Conservation (phyloP, 208 protist genomes). For the Trypanosoma conorhini region DNA sequence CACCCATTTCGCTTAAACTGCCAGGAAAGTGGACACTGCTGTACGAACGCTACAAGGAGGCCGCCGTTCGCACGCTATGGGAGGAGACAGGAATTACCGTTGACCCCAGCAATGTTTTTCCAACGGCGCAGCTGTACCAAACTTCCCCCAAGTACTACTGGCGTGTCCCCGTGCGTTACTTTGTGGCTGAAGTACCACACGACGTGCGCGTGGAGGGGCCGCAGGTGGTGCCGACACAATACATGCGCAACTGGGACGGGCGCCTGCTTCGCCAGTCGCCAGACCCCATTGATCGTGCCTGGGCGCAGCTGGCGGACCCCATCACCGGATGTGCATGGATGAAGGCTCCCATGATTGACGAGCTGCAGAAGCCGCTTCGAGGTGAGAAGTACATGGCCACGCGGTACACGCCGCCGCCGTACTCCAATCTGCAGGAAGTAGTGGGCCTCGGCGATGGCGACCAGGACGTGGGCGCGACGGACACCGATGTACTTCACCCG, state of each 20-base stretch:
- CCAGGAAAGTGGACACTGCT: constrained; percentile 91
- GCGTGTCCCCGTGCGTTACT: constrained; percentile 90
- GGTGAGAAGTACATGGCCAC: constrained; percentile 83
- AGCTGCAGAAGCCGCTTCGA: constrained; percentile 82
- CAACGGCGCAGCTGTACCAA: constrained; percentile 63
- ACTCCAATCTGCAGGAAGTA: constrained; percentile 59
- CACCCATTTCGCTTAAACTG: constrained; percentile 88
- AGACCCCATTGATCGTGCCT: constrained; percentile 88
- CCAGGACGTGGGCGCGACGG: neutral
- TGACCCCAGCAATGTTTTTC: constrained; percentile 57
- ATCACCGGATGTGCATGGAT: constrained; percentile 90
- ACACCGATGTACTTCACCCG: neutral
- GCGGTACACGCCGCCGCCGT: constrained; percentile 87
- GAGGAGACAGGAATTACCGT: constrained; percentile 92
- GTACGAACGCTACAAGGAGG: constrained; percentile 90
- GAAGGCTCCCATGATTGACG: constrained; percentile 68
- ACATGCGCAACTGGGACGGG: constrained; percentile 85
- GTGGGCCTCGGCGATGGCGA: constrained; percentile 47
- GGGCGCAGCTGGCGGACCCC: constrained; percentile 79
- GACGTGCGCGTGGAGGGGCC: constrained; percentile 79
- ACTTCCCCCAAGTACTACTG: constrained; percentile 76
- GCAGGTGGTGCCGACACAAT: constrained; percentile 66
- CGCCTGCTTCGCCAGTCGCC: constrained; percentile 82
- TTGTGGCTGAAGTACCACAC: constrained; percentile 83
- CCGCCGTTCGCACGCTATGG: constrained; percentile 83